phyloP scores from a whole-genome alignment of 345 rosid genomes.

The Conringia planisiliqua region DNA sequence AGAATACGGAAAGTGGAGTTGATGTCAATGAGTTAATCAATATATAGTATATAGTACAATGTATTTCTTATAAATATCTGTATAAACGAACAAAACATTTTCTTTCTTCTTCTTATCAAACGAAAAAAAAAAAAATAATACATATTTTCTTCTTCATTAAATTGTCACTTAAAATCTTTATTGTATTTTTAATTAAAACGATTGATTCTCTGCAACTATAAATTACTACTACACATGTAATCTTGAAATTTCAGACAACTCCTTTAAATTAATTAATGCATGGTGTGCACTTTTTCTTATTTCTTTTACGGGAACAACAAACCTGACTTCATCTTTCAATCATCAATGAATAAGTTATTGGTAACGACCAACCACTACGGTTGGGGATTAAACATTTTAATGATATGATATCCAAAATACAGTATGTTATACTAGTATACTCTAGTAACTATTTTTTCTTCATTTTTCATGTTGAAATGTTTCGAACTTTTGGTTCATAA shows the following conservation, averaged over 20 bases:
- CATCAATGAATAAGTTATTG: slow-evolving; percentile 1
- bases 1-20: slow-evolving; percentile 22
- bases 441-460: not conserved
- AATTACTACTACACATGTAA: not conserved
- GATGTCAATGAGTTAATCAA: not conserved
- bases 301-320: not conserved
- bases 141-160: not conserved
- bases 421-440: not conserved
- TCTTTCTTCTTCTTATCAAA: not conserved
- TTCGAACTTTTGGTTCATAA: not conserved
- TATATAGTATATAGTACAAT: not conserved
- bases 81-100: not conserved
- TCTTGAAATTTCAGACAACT: slow-evolving; percentile 6
- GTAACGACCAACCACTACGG: slow-evolving; percentile 21
- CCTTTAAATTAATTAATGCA: slow-evolving; percentile 20
- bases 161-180: not conserved
- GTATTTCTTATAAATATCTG: not conserved
- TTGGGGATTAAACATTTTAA: slow-evolving; percentile 1
- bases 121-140: not conserved
- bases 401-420: not conserved
- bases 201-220: not conserved
- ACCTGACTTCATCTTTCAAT: slow-evolving; percentile 8
- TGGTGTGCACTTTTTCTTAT: slow-evolving; percentile 15
- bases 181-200: not conserved
- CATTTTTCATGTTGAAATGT: not conserved